Conservation (phyloP, 2,329 filamentous ascomycete species). For the Huntiella abstrusa region DNA sequence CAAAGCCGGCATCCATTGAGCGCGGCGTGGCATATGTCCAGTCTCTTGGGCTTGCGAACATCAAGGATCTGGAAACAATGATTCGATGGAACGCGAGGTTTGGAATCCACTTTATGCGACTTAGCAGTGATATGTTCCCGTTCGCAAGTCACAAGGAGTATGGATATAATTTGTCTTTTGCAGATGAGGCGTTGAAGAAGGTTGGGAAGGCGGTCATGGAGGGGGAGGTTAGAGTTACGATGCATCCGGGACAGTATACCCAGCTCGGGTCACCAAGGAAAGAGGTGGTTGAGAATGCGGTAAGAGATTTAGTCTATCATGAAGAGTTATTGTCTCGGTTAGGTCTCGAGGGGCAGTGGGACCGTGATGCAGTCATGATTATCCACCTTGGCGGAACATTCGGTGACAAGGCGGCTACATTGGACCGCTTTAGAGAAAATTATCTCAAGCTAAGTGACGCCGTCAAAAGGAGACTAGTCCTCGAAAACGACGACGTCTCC, state of each 20-base stretch:
- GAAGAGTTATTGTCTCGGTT: slow-evolving; percentile 66
- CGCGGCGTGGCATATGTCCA: slow-evolving; percentile 59
- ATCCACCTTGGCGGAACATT: slow-evolving; percentile 84
- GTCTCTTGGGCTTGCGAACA: slow-evolving; percentile 61
- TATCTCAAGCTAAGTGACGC: slow-evolving; percentile 47
- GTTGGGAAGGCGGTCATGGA: slow-evolving; percentile 59
- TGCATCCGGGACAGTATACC: slow-evolving; percentile 83
- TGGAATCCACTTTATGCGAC: slow-evolving; percentile 75
- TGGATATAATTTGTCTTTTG: slow-evolving; percentile 74
- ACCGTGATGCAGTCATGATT: slow-evolving; percentile 85
- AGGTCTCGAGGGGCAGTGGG: slow-evolving; percentile 54
- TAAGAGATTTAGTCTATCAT: slow-evolving; percentile 76
- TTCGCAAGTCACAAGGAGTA: slow-evolving; percentile 80
- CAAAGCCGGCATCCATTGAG: slow-evolving; percentile 43
- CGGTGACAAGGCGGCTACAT: slow-evolving; percentile 63
- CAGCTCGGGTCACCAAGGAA: slow-evolving; percentile 70
- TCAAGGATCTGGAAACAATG: slow-evolving; percentile 68
- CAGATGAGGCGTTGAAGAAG: slow-evolving; percentile 55
- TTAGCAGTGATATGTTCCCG: slow-evolving; percentile 93
- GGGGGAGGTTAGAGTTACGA: slow-evolving; percentile 69
- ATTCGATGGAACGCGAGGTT: slow-evolving; percentile 83
- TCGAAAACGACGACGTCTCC: slow-evolving; percentile 87
- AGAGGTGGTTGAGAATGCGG: slow-evolving; percentile 55
- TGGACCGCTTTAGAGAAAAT: slow-evolving; percentile 60
- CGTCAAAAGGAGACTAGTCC: slow-evolving; percentile 62